Evolutionary conservation across 176 grass and related monocot species (phyloP).

Genomic region (Lolium rigidum): DNA sequence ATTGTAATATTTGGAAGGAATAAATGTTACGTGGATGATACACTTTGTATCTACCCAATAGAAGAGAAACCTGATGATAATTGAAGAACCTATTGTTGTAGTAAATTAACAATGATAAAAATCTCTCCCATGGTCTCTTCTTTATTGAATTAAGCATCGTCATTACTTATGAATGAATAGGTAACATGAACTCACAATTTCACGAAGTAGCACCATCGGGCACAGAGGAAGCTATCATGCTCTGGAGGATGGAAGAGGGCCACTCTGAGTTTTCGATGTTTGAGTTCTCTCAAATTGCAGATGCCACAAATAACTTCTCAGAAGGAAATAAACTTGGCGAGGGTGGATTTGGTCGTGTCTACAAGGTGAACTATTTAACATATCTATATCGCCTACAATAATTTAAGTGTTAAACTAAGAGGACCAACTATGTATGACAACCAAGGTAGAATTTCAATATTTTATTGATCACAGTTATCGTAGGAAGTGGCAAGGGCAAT

Average conservation of each 20-base stretch:
- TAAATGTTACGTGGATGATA: neutral
- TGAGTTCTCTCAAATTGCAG: conserved; percentile 29
- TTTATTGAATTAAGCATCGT: neutral
- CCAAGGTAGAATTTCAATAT: neutral
- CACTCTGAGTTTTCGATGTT: conserved; percentile 29
- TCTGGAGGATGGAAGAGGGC: neutral
- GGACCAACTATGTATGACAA: neutral
- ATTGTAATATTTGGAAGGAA: neutral
- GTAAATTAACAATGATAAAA: neutral
- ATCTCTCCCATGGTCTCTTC: neutral
- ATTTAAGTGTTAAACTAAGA: neutral
- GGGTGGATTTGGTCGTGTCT: conserved; percentile 59
- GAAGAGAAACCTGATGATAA: neutral
- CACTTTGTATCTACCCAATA: neutral
- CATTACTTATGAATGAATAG: neutral
- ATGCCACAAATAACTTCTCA: conserved; percentile 52
- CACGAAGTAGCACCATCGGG: neutral
- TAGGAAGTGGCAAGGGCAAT: neutral
- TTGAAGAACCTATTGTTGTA: neutral
- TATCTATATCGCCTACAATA: neutral
- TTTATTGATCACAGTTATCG: neutral
- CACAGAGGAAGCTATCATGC: neutral
- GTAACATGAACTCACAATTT: neutral
- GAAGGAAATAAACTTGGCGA: conserved; percentile 55
- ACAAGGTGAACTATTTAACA: conserved; percentile 38